These are phyloP conservation scores for Sanghuangporus sanghuang DNA, from an alignment of 1,284 basidiomycete genomes.

Conservation along the genomic window DNA sequence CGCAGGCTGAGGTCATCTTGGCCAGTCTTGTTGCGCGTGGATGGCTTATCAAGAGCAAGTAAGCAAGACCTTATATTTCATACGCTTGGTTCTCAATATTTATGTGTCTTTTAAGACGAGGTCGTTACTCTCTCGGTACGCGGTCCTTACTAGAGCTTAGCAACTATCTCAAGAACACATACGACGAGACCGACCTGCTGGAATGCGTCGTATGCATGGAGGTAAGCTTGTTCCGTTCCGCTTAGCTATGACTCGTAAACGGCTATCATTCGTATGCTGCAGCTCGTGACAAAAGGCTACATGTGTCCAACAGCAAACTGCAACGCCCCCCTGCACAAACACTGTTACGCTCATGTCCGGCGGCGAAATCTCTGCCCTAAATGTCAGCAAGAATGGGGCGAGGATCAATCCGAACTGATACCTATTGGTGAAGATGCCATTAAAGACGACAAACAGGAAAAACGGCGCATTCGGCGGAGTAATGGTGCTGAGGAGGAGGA, in stretches of 20 bases:
- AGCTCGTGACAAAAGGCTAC: slow-evolving; percentile 66
- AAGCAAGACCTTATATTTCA: slow-evolving; percentile 23
- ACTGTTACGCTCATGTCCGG: slow-evolving; percentile 54
- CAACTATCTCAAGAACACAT: slow-evolving; percentile 70
- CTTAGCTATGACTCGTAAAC: background rate
- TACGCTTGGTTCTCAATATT: slow-evolving; percentile 7
- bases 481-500: slow-evolving; percentile 32
- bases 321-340: slow-evolving; percentile 57
- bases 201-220: slow-evolving; percentile 76
- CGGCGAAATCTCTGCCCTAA: slow-evolving; percentile 43
- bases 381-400: slow-evolving; percentile 47
- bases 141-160: slow-evolving; percentile 72
- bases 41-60: slow-evolving; percentile 78
- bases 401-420: slow-evolving; percentile 36
- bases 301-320: slow-evolving; percentile 62
- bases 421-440: slow-evolving; percentile 63
- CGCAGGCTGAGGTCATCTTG: slow-evolving; percentile 68
- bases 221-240: slow-evolving; percentile 32
- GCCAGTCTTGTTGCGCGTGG: slow-evolving; percentile 77
- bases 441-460: slow-evolving; percentile 52
- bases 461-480: slow-evolving; percentile 34
- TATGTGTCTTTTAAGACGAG: slow-evolving; percentile 38
- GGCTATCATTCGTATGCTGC: background rate
- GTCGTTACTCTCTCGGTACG: slow-evolving; percentile 73
- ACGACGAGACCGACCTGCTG: slow-evolving; percentile 56